Evolutionary conservation across 169 alveolate species (phyloP).

Genomic region (Eimeria acervulina): DNA sequence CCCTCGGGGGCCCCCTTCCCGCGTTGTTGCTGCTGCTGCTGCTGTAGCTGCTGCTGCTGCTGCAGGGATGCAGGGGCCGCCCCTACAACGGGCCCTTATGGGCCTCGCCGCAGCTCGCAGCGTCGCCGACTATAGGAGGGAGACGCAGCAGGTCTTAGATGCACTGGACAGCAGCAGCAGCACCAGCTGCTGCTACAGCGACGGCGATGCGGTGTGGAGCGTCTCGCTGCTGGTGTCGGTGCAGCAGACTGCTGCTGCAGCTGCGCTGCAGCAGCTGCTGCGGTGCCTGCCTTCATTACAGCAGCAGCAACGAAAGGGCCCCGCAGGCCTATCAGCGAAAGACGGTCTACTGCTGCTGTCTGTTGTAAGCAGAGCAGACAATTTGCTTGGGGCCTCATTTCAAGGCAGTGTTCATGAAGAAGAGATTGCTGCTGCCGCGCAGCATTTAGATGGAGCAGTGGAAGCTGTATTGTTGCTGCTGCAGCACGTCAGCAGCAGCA

Average conservation of each 20-base stretch:
- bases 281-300: conserved; percentile 41
- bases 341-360: conserved; percentile 35
- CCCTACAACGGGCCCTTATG: conserved; percentile 35
- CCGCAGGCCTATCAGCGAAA: conserved; percentile 19
- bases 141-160: conserved; percentile 58
- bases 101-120: conserved; percentile 43
- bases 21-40: neutral
- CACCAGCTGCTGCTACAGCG: conserved; percentile 9
- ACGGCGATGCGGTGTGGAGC: neutral
- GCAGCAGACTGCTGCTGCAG: conserved; percentile 50
- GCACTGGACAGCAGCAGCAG: conserved; percentile 54
- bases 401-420: neutral
- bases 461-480: conserved; percentile 52
- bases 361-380: conserved; percentile 40
- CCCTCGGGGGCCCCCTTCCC: conserved; percentile 27
- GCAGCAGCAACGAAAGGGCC: conserved; percentile 66
- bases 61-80: conserved; percentile 32
- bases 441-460: neutral
- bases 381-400: neutral
- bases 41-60: neutral
- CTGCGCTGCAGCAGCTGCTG: conserved; percentile 77
- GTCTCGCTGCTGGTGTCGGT: conserved; percentile 12
- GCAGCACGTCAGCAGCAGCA: conserved; percentile 40
- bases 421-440: neutral
- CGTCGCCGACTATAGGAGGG: conserved; percentile 23